Base-by-base conservation (phyloP, 2,329 filamentous ascomycete genomes). In the Lachnellula occidentalis region DNA sequence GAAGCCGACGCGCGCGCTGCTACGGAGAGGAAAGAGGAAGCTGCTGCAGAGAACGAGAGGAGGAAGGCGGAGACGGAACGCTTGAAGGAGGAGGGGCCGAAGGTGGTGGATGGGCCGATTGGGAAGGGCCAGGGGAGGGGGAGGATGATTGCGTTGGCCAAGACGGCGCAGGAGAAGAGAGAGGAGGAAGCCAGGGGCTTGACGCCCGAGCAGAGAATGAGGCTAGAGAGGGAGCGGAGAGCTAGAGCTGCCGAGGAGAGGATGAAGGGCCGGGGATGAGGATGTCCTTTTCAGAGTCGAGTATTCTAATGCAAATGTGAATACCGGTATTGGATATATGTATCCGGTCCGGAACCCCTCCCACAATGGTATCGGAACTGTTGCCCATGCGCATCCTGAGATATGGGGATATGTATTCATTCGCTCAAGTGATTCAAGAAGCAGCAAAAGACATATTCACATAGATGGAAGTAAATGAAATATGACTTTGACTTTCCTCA, bases 201-300 rank as follows among this genome's bases (percentile, higher is more conserved):
- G 74, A 95, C 89, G 42, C 85, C 90, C 0, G 92, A 97, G 73
- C 92, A 94, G 82, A 82, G 85, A 69, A 82, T 85, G 80, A 83
- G 81, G 68, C 71, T 97, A 51, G 94, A 97, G 70, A 78, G 94
- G 63, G 94, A 99, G 73, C 78, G 91, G 64, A 86, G 92, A 66
- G 94, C 94, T 4, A 83, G 92, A 64, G 94, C 94, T 8, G 92
- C 92, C 0, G 94, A 97, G 72, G 92, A 92, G 74, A 83, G 92
- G 67, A 78, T 96, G 56, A 84, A 80, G 72, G 27, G 27, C 27
- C 27, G 27, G 9, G 27, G 27, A 31, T 31, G 27, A 31, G 27
- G 4, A 31, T 31, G 4, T 11, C 27, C 27, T 31, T 3, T 31
- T 11, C 27, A 11, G 5, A 24, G 8, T 31, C 9, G 8, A 31